These are phyloP conservation scores for Ephemerocybe angulata DNA, from an alignment of 768 basidiomycete genomes.

Conservation along the genomic window DNA sequence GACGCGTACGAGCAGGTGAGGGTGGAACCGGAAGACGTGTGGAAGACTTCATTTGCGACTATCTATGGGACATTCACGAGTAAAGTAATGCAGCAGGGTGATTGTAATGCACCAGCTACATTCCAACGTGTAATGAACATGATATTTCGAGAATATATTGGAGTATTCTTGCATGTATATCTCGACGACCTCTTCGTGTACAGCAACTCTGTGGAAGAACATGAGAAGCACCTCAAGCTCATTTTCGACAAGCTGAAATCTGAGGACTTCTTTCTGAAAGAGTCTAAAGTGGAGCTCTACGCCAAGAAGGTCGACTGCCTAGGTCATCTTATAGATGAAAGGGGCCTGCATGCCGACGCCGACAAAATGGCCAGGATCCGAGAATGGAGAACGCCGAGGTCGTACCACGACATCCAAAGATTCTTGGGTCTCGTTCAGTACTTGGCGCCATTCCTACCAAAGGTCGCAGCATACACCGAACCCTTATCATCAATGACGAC, in stretches of 20 bases:
- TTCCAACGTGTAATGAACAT: no score
- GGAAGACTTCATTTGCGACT: no score
- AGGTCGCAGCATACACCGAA: slow-evolving; percentile 27
- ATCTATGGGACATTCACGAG: no score
- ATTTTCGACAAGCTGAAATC: slow-evolving; percentile 28
- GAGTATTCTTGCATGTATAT: slow-evolving; percentile 38
- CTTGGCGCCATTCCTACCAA: no score
- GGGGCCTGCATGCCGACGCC: slow-evolving; percentile 36
- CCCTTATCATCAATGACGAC: slow-evolving; percentile 25
- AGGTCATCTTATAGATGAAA: slow-evolving; percentile 37
- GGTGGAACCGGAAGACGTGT: no score
- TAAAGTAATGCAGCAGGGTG: no score
- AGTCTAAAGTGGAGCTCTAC: no score
- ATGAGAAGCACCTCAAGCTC: slow-evolving; percentile 28
- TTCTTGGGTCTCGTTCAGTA: slow-evolving; percentile 42
- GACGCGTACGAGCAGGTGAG: no score
- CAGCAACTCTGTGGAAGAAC: slow-evolving; percentile 33
- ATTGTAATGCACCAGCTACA: no score
- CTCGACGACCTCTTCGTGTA: slow-evolving; percentile 44
- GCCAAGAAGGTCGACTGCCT: slow-evolving; percentile 35
- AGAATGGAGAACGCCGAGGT: no score
- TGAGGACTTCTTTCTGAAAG: slow-evolving; percentile 28
- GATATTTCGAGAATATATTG: no score
- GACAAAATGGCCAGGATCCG: no score
- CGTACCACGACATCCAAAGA: slow-evolving; percentile 32